Base-by-base conservation (phyloP, 164 flowering plant genomes). In the Dillenia suffruticosa region DNA sequence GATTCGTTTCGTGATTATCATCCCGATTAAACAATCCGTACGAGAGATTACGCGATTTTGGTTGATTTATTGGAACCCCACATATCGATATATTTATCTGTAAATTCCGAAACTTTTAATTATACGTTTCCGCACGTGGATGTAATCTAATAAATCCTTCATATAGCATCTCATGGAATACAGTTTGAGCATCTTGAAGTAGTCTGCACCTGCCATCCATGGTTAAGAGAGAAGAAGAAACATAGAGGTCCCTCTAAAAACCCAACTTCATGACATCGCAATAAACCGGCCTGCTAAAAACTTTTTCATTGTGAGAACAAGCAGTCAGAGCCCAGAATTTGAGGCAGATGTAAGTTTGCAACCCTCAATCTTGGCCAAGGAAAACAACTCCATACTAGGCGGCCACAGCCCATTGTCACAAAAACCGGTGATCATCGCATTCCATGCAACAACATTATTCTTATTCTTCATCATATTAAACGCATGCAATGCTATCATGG, bases 381-480 rank as follows among this genome's bases (percentile, higher is more conserved):
- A 54, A 59, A 79, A 88, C 45, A 80, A 57, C 17, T 76, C 77
- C 72, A 85, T 72, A 60, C 86, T 72, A 32, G 65, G 53, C 53
- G 70, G 72, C 85, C 83, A 82, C 51, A 70, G 40, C 9, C 83
- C 84, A 68, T 80, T 80, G 52, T 74, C 76, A 46, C 68, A 70
- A 56, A 82, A 80, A 15, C 86, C 84, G 8, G 74, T 54, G 51
- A 88, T 81, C 84, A 85, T 72, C n/a, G 79, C 79, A 74, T 85
- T 88, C 89, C 90, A 84, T 6, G 56, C 51, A 9, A 76, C 83
- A 49, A 65, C 60, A 62, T 72, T 81, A 53, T 62, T 54, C 70
- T 69, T 82, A 67, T 78, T 74, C 46, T 62, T 73, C 61, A 74
- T 59, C 54, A 51, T 57, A 44, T 71, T 70, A 67, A 85, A 85